Percentiles rank a stretch among this genome's conserved stretches.
Conservation (phyloP, 306 rosid species). For the Lithocarpus polystachyus region DNA sequence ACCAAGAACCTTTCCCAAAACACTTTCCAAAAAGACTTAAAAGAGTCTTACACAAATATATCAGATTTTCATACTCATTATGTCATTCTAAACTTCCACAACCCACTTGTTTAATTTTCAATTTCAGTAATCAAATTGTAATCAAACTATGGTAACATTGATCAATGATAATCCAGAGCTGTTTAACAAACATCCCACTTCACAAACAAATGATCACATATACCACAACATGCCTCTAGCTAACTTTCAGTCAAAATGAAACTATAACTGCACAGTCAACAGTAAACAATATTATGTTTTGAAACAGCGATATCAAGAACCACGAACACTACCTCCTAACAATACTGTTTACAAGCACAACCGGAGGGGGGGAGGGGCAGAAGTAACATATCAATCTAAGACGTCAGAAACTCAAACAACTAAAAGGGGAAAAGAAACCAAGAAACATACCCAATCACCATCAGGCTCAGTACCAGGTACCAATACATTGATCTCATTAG, state of each 20-base stretch:
- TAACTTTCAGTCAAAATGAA: not conserved
- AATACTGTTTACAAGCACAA: no score
- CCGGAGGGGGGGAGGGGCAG: no score
- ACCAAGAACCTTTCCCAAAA: not conserved
- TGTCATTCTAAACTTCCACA: not conserved
- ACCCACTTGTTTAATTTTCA: not conserved
- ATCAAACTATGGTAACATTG: not conserved
- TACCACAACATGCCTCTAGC: no score
- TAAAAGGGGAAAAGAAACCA: not conserved
- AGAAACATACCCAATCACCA: slow-evolving; percentile 1
- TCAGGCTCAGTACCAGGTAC: slow-evolving; percentile 74
- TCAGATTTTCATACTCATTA: not conserved
- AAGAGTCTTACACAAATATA: no score
- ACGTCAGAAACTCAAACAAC: no score
- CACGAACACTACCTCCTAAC: not conserved
- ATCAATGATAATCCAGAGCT: not conserved
- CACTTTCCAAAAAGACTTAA: not conserved
- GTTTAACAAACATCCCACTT: not conserved
- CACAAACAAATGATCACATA: no score
- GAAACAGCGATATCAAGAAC: not conserved
- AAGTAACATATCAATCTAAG: no score
- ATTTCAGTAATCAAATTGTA: not conserved
- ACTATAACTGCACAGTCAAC: not conserved
- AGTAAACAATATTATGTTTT: not conserved
- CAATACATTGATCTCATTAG: slow-evolving; percentile 91